Evolutionary conservation across 148 eudicot genomes (phyloP).

Genomic region (Dianthus caryophyllus): DNA sequence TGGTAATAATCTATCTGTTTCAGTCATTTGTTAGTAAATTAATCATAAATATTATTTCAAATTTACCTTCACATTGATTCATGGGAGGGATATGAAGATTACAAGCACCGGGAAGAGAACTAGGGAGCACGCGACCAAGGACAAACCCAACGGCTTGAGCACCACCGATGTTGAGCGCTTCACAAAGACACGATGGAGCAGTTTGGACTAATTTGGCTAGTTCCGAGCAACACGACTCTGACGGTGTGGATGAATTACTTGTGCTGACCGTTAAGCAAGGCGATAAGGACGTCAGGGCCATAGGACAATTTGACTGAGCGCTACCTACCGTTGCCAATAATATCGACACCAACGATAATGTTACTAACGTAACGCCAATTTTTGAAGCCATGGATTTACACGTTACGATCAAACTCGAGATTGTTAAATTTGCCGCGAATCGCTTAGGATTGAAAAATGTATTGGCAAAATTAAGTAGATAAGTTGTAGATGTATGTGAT

Average conservation of each 20-base stretch:
- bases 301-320: constrained; percentile 26
- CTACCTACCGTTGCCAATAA: too few species aligned
- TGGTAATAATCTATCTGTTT: too few species aligned
- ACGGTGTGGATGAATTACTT: constrained; percentile 34
- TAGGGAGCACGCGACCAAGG: constrained; percentile 16
- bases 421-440: background rate
- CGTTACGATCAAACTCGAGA: background rate
- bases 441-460: background rate
- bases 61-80: constrained; percentile 19
- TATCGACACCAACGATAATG: background rate
- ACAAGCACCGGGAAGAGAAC: constrained; percentile 24
- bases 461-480: background rate
- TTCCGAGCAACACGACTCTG: constrained; percentile 44
- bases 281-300: constrained; percentile 23
- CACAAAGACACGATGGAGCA: constrained; percentile 48
- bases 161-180: constrained; percentile 37
- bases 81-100: constrained; percentile 10
- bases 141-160: constrained; percentile 18
- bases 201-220: constrained; percentile 36
- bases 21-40: too few species aligned
- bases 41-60: too few species aligned
- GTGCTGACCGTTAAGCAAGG: constrained; percentile 36
- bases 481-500: background rate
- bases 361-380: background rate
- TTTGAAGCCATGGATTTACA: constrained; percentile 10